These are phyloP conservation scores for Elsinoe ampelina DNA, from an alignment of 2,329 filamentous ascomycete genomes.

Conservation along the genomic window DNA sequence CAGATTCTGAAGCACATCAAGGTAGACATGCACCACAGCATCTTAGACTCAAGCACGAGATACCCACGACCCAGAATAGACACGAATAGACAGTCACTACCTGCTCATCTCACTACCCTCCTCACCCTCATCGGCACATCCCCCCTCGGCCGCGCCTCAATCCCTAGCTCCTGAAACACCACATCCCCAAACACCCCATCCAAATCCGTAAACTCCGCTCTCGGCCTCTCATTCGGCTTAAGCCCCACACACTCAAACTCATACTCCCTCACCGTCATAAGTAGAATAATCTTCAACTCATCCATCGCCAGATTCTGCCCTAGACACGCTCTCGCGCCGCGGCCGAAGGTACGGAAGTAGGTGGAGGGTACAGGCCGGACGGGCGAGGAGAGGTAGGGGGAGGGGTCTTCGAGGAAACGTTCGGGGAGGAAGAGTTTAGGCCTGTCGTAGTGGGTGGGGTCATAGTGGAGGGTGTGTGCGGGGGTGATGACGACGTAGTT, in stretches of 20 bases:
- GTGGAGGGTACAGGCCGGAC: neutral
- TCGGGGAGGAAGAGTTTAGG: neutral
- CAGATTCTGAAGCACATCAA: constrained; percentile 11
- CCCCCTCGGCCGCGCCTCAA: neutral
- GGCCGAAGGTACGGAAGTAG: neutral
- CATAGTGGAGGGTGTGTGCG: neutral
- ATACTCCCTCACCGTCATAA: neutral
- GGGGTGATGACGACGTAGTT: neutral
- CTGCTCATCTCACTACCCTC: neutral
- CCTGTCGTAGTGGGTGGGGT: neutral
- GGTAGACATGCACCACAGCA: neutral
- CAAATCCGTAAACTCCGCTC: neutral
- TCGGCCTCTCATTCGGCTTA: neutral
- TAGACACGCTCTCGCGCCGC: neutral
- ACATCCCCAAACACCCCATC: neutral
- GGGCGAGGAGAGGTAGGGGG: neutral
- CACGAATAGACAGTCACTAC: neutral
- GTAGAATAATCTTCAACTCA: neutral
- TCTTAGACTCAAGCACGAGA: neutral
- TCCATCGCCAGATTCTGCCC: neutral
- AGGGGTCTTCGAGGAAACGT: neutral
- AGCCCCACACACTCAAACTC: neutral
- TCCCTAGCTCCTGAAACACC: neutral
- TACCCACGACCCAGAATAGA: neutral
- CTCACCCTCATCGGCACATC: neutral